phyloP scores from a whole-genome alignment of 2,329 filamentous ascomycete genomes.

The Ceratocystis variospora region DNA sequence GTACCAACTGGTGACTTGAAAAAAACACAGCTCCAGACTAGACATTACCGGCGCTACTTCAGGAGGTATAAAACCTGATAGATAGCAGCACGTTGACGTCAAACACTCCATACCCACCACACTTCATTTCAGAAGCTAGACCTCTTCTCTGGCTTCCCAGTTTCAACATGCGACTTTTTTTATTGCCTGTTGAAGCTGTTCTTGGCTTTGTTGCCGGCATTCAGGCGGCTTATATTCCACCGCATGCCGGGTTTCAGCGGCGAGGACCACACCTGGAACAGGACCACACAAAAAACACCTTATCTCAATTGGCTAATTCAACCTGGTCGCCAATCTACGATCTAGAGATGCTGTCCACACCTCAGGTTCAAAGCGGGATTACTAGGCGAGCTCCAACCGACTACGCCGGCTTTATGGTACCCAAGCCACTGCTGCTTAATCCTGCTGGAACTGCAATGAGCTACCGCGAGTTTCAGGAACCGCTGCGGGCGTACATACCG shows the following conservation, averaged over 20 bases:
- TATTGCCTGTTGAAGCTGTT: not conserved
- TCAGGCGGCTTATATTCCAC: not conserved
- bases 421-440: not conserved
- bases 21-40: not conserved
- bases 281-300: not conserved
- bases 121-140: not conserved
- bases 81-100: not conserved
- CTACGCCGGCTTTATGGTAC: not conserved
- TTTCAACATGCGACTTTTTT: not conserved
- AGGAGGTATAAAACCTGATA: not conserved
- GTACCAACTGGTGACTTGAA: not conserved
- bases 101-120: not conserved
- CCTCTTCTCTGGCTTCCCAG: no score
- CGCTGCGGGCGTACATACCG: not conserved
- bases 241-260: not conserved
- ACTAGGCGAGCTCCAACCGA: not conserved
- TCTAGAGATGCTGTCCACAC: not conserved
- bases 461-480: conserved; percentile 4
- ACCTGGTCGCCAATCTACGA: not conserved
- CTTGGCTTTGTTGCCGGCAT: not conserved
- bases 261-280: not conserved
- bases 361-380: not conserved
- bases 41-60: not conserved
- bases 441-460: not conserved
- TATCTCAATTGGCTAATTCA: not conserved